These are phyloP conservation scores for Pichia sp. DNA, from an alignment of 1,139 yeast genomes.

Conservation along the genomic window DNA sequence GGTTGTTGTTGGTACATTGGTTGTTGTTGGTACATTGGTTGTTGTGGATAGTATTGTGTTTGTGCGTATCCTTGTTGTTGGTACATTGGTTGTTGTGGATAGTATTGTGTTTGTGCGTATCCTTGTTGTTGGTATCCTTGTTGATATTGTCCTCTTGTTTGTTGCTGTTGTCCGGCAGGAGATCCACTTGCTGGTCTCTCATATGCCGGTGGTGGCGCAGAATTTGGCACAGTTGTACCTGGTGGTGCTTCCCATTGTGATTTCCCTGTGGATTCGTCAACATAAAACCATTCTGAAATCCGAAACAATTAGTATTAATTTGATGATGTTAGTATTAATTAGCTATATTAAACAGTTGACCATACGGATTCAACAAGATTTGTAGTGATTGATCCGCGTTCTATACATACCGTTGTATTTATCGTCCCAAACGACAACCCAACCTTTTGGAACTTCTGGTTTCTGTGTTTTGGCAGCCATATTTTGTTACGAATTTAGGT, in stretches of 20 bases:
- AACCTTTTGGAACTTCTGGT: constrained; percentile 43
- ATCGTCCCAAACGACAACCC: constrained; percentile 83
- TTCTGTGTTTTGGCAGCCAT: constrained; percentile 24
- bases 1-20: constrained; percentile 9
- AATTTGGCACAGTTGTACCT: constrained; percentile 41
- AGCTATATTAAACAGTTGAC: too few species aligned
- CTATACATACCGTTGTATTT: constrained; percentile 50
- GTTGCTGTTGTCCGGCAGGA: constrained; percentile 7
- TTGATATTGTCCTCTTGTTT: constrained; percentile 3
- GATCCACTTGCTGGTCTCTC: constrained; percentile 17
- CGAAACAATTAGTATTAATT: too few species aligned
- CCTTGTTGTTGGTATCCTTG: constrained; percentile 10
- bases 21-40: constrained; percentile 15
- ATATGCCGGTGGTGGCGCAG: constrained; percentile 30
- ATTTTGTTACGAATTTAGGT: not conserved
- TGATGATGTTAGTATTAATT: not conserved
- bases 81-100: constrained; percentile 9
- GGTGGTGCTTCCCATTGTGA: constrained; percentile 90
- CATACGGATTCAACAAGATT: too few species aligned
- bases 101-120: not conserved
- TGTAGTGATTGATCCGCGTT: too few species aligned
- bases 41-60: constrained; percentile 15
- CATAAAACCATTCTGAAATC: constrained; percentile 53
- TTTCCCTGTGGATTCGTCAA: constrained; percentile 58
- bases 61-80: constrained; percentile 14